phyloP scores from a whole-genome alignment of 345 rosid genomes.

The Cardamine occulta region DNA sequence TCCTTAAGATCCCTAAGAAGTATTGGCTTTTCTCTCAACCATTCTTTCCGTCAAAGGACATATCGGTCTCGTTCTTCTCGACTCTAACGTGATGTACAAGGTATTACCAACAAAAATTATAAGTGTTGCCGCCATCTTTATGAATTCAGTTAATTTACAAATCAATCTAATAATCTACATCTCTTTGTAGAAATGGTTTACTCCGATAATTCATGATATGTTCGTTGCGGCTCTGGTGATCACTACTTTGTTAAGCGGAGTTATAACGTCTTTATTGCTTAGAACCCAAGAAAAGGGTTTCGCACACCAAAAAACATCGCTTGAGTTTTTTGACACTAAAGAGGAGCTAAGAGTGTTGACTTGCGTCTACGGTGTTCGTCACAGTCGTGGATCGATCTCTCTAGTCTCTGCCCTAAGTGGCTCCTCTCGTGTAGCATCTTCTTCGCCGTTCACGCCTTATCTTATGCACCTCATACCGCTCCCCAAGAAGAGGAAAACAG shows the following conservation, averaged over 20 bases:
- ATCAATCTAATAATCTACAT: not conserved
- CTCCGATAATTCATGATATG: constrained; percentile 35
- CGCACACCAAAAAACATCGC: constrained; percentile 48
- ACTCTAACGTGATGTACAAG: constrained; percentile 19
- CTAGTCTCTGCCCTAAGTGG: constrained; percentile 61
- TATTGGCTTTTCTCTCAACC: constrained; percentile 59
- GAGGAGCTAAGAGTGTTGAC: constrained; percentile 67
- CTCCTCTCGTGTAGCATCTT: constrained; percentile 44
- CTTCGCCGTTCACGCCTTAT: constrained; percentile 56
- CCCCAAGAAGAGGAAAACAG: constrained; percentile 54
- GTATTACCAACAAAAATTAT: constrained; percentile 22
- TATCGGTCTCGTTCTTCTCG: constrained; percentile 57
- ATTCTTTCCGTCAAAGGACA: constrained; percentile 76
- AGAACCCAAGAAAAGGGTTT: constrained; percentile 48
- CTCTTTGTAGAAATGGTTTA: constrained; percentile 51
- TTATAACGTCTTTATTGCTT: constrained; percentile 50
- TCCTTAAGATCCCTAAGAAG: constrained; percentile 57
- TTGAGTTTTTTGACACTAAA: constrained; percentile 56
- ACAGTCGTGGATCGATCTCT: constrained; percentile 60
- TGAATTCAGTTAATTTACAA: not conserved
- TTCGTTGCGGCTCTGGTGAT: constrained; percentile 49
- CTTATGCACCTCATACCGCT: constrained; percentile 81
- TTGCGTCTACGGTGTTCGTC: constrained; percentile 78
- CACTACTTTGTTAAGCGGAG: constrained; percentile 63
- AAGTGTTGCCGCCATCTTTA: not conserved